A percentile compares a stretch with the other conserved stretches of the same genome.
Conservation (phyloP, 176 grass and related monocot genomes). For the Oryza rufipogon region DNA sequence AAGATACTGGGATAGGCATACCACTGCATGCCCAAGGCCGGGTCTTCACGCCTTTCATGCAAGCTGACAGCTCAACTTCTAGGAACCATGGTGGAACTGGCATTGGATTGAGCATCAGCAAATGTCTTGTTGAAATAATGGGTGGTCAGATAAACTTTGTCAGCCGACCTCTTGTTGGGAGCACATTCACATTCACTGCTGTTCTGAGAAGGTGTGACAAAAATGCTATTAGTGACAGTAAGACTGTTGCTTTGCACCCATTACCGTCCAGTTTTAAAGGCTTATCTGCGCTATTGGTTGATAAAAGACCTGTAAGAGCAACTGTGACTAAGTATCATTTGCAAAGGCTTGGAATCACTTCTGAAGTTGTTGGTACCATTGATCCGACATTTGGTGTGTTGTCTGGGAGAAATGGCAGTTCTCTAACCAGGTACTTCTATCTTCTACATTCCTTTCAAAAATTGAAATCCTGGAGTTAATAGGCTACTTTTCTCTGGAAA, state of each 20-base stretch:
- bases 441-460: slow-evolving; percentile 5
- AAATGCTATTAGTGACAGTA: slow-evolving; percentile 54
- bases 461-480: slow-evolving; percentile 29
- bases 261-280: slow-evolving; percentile 78
- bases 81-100: slow-evolving; percentile 93
- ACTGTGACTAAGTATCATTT: slow-evolving; percentile 93
- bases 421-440: slow-evolving; percentile 58
- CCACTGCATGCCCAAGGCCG: slow-evolving; percentile 74
- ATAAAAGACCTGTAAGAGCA: slow-evolving; percentile 79
- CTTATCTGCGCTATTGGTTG: slow-evolving; percentile 71
- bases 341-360: slow-evolving; percentile 76
- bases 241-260: slow-evolving; percentile 58
- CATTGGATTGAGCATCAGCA: slow-evolving; percentile 93
- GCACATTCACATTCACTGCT: slow-evolving; percentile 91
- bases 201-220: slow-evolving; percentile 55
- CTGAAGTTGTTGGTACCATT: slow-evolving; percentile 54
- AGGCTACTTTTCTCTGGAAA: slow-evolving; percentile 22
- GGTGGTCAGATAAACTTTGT: slow-evolving; percentile 88
- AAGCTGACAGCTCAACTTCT: slow-evolving; percentile 94
- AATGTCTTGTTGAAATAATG: slow-evolving; percentile 95
- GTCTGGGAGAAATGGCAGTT: slow-evolving; percentile 65
- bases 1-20: slow-evolving; percentile 98
- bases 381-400: slow-evolving; percentile 53
- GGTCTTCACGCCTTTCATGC: slow-evolving; percentile 97
- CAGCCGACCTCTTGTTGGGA: slow-evolving; percentile 72